Percentiles rank a stretch among this genome's conserved stretches.
phyloP scores from a whole-genome alignment of 805 yeast genomes.

The Lipomyces kockii region DNA sequence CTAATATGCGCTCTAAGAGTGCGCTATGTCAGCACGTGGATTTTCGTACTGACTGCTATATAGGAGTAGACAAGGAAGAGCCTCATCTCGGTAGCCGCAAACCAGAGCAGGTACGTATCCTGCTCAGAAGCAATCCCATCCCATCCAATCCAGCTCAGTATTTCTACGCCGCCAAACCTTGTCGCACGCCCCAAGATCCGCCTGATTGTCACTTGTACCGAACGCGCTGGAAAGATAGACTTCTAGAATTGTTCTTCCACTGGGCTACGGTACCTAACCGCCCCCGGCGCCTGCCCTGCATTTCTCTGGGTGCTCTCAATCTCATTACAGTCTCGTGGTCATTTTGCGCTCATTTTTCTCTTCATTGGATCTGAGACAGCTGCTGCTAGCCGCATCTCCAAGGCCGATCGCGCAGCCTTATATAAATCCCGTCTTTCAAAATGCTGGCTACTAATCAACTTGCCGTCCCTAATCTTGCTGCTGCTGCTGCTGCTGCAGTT shows the following conservation, averaged over 20 bases:
- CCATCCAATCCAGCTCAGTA: not conserved
- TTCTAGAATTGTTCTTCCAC: not conserved
- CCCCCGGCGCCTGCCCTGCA: not conserved
- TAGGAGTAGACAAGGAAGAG: not conserved
- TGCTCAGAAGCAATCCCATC: not conserved
- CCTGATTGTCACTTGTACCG: not conserved
- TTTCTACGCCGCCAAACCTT: not conserved
- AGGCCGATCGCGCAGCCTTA: not conserved
- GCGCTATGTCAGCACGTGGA: not conserved
- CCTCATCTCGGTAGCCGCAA: constrained; percentile 1
- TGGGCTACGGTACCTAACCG: not conserved
- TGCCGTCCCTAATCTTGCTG: constrained; percentile 13
- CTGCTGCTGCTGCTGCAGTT: constrained; percentile 16
- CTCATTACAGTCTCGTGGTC: not conserved
- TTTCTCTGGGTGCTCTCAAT: not conserved
- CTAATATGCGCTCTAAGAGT: not conserved
- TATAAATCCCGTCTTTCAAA: not conserved
- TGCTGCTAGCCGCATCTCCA: not conserved
- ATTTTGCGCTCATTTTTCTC: not conserved
- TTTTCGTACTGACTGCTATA: not conserved
- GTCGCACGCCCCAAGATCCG: constrained; percentile 1
- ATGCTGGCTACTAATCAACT: constrained; percentile 11
- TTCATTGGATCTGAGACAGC: not conserved
- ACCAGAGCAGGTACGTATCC: not conserved
- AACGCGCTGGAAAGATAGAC: not conserved